phyloP scores from a whole-genome alignment of 768 basidiomycete genomes.

The Trametes elegans region DNA sequence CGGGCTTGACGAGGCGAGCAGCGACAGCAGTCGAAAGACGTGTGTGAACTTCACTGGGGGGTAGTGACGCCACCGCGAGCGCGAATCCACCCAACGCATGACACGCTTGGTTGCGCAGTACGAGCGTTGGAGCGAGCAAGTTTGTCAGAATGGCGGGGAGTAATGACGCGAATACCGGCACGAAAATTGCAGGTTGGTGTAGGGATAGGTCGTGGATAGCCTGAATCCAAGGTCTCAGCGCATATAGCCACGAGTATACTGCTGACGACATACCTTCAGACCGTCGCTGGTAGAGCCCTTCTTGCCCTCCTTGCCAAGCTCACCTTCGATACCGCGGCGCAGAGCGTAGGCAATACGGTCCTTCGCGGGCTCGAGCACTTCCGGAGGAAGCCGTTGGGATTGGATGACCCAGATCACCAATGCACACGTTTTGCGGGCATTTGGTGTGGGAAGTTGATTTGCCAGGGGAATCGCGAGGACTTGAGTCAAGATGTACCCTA shows the following conservation, averaged over 20 bases:
- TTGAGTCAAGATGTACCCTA: conserved; percentile 56
- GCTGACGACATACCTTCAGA: conserved; percentile 55
- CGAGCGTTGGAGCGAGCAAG: conserved; percentile 61
- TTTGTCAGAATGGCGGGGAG: conserved; percentile 62
- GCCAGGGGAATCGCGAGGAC: conserved; percentile 74
- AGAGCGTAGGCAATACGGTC: conserved; percentile 71
- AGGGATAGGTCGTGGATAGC: conserved; percentile 70
- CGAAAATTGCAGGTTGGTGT: conserved; percentile 61
- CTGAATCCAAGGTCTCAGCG: conserved; percentile 34
- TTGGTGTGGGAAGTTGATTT: conserved; percentile 69
- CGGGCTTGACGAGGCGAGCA: conserved; percentile 43
- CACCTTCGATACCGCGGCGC: conserved; percentile 75
- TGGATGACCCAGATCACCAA: conserved; percentile 75
- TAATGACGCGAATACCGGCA: conserved; percentile 61
- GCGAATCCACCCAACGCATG: conserved; percentile 74
- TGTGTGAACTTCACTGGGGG: conserved; percentile 46
- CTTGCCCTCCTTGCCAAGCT: conserved; percentile 87
- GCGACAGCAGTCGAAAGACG: conserved; percentile 51
- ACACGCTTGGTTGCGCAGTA: conserved; percentile 70
- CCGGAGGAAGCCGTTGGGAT: conserved; percentile 61
- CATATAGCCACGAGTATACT: conserved; percentile 3
- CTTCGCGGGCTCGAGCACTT: conserved; percentile 58
- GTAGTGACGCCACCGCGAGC: conserved; percentile 48
- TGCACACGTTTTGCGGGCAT: conserved; percentile 83
- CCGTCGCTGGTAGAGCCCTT: conserved; percentile 80